phyloP scores from a whole-genome alignment of 2,329 filamentous ascomycete genomes.

The Knoxdaviesia capensis region DNA sequence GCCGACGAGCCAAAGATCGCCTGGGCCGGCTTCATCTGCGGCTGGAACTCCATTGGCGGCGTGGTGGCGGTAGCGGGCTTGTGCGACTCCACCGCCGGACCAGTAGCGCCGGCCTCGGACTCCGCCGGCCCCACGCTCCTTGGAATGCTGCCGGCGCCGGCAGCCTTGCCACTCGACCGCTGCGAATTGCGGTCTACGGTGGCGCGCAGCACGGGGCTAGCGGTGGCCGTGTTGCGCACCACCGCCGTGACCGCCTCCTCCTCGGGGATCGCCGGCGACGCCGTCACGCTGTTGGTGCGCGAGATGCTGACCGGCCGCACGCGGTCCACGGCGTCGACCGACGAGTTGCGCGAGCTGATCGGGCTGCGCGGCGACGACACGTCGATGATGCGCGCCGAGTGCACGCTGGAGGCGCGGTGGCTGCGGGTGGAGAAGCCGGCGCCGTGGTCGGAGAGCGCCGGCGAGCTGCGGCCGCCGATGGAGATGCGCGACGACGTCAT shows the following conservation, averaged over 20 bases:
- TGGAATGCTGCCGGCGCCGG: too few relatives aligned
- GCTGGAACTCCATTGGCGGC: too few relatives aligned
- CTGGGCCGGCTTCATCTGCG: slow-evolving; percentile 1
- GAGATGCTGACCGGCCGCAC: slow-evolving; percentile 19
- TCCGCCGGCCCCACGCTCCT: too few relatives aligned
- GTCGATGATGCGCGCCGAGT: slow-evolving; percentile 37
- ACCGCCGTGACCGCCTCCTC: slow-evolving; percentile 18
- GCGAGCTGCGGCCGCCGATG: slow-evolving; percentile 28
- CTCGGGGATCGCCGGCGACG: slow-evolving; percentile 20
- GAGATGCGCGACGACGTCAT: slow-evolving; percentile 36
- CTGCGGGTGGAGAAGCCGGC: slow-evolving; percentile 17
- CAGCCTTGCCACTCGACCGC: too few relatives aligned
- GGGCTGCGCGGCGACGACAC: slow-evolving; percentile 32
- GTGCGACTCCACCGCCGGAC: too few relatives aligned
- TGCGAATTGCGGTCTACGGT: too few relatives aligned
- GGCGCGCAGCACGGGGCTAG: background rate
- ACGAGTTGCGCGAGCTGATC: slow-evolving; percentile 24
- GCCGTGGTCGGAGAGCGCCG: slow-evolving; percentile 24
- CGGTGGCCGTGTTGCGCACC: too few relatives aligned
- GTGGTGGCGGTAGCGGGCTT: too few relatives aligned
- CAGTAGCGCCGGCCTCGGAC: too few relatives aligned
- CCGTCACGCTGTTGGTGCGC: slow-evolving; percentile 8
- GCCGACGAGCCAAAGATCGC: slow-evolving; percentile 9
- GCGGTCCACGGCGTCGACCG: slow-evolving; percentile 23
- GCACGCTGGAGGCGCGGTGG: slow-evolving; percentile 24